Base-by-base conservation (phyloP, 2,329 filamentous ascomycete species). In the Coleophoma crateriformis region DNA sequence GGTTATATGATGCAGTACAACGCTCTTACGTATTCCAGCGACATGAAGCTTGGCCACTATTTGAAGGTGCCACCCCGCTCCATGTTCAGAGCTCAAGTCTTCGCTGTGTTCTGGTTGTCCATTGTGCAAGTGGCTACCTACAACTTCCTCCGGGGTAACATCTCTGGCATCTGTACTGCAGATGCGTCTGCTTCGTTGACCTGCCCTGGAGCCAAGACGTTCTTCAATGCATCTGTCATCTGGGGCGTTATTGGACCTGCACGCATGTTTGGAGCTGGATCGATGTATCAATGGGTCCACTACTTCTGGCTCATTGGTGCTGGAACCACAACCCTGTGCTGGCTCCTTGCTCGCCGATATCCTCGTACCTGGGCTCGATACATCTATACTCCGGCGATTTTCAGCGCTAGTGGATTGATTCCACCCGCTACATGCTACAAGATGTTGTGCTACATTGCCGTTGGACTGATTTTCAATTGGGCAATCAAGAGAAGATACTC, bases 221-320 rank as follows among this genome's bases (percentile, higher is more conserved):
- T 76, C 66, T 88, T 84, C 69, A 87, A 81, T 1, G 80, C 81
- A 2, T 87, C 82, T 7, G 73, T 87, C 45, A 78, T 87, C 58
- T 87, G 85, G 85, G 85, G 85, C 50, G 76, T 83, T 49, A 86
- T 89, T 52, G 85, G 85, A 1, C 85, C 85, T 0, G 70, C 72
- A 2, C 79, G 84, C 46, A 84, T 88, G 64, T 88, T 88, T 65
- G 82, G 78, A 42, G 69, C 76, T 3, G 73, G 73, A 2, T 76
- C 81, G 20, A 70, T 85, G 7, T 88, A 88, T 64, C 71, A 76
- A 0, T 71, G 71, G 1, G 71, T 89, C 34, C 79, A 85, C 63
- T 87, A 77, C 73, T 88, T 87, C 69, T 89, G 82, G 79, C 75
- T 88, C 33, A 75, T 85, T 15, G 85, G 85, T 12, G 80, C 77